Conservation (phyloP, 1,139 yeast genomes). For the Nadsonia starkeyi-henricii region DNA sequence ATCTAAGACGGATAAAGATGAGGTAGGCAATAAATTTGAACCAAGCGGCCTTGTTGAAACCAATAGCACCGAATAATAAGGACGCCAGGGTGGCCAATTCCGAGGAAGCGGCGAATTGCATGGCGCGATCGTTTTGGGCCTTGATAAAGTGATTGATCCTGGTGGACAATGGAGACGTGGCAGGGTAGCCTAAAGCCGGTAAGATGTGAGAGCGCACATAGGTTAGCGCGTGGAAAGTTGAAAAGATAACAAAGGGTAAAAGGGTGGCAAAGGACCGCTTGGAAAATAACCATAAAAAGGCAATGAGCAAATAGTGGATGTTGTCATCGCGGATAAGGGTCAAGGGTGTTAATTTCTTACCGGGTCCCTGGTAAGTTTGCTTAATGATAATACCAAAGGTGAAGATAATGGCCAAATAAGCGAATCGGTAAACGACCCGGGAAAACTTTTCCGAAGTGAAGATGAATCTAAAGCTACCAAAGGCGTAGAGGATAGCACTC, state of each 20-base stretch:
- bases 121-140: slow-evolving; percentile 53
- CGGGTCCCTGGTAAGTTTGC: slow-evolving; percentile 34
- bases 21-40: slow-evolving; percentile 43
- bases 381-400: slow-evolving; percentile 68
- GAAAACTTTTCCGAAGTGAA: slow-evolving; percentile 21
- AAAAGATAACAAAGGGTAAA: slow-evolving; percentile 53
- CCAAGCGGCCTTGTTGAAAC: slow-evolving; percentile 55
- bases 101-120: slow-evolving; percentile 54
- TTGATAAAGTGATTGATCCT: slow-evolving; percentile 42
- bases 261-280: slow-evolving; percentile 41
- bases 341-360: slow-evolving; percentile 18
- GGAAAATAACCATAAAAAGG: slow-evolving; percentile 42
- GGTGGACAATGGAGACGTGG: slow-evolving; percentile 28
- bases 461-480: slow-evolving; percentile 28
- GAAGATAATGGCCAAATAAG: slow-evolving; percentile 51
- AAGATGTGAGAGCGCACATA: slow-evolving; percentile 52
- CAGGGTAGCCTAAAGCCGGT: slow-evolving; percentile 45
- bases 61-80: slow-evolving; percentile 32
- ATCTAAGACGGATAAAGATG: slow-evolving; percentile 62
- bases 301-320: slow-evolving; percentile 47
- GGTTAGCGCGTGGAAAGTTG: slow-evolving; percentile 59
- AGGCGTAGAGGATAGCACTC: slow-evolving; percentile 38
- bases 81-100: slow-evolving; percentile 44
- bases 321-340: slow-evolving; percentile 44
- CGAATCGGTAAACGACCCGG: slow-evolving; percentile 41